These are phyloP conservation scores for Trichosporon faecale DNA, from an alignment of 1,284 basidiomycete species.

Conservation along the genomic window DNA sequence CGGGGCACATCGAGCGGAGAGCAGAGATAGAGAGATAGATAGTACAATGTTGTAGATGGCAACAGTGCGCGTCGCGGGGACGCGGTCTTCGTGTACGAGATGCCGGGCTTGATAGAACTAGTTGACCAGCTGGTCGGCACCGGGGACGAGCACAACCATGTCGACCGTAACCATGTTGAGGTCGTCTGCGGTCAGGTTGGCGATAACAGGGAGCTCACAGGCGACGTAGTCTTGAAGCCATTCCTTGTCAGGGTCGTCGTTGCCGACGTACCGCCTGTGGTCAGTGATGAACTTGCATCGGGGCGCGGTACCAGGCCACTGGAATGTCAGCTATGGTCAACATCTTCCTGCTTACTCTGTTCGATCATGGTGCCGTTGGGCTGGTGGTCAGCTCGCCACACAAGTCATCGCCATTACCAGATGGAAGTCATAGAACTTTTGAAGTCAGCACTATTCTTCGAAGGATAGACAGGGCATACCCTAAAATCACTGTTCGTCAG, in stretches of 20 bases:
- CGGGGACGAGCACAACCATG: slow-evolving; percentile 41
- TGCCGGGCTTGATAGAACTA: not conserved
- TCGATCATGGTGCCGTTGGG: slow-evolving; percentile 21
- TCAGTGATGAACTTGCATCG: not conserved
- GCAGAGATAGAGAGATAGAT: not conserved
- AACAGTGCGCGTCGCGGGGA: not conserved
- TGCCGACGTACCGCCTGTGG: slow-evolving; percentile 35
- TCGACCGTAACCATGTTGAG: slow-evolving; percentile 49
- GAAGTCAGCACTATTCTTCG: not conserved
- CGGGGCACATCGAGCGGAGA: not conserved
- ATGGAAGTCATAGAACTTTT: slow-evolving; percentile 34
- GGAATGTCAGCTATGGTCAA: slow-evolving; percentile 22
- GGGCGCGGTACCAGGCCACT: slow-evolving; percentile 25
- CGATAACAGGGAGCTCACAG: slow-evolving; percentile 25
- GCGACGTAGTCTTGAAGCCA: slow-evolving; percentile 43
- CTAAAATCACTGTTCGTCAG: slow-evolving; percentile 23
- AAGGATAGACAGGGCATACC: slow-evolving; percentile 1
- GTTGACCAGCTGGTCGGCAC: not conserved
- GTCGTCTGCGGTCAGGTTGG: slow-evolving; percentile 20
- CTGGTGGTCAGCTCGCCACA: slow-evolving; percentile 20
- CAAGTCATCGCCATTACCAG: slow-evolving; percentile 18
- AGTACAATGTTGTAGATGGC: not conserved
- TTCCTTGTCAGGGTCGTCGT: slow-evolving; percentile 21
- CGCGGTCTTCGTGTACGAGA: not conserved
- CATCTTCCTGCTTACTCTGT: slow-evolving; percentile 9